Evolutionary conservation across 768 basidiomycete species (phyloP), one percentile per base, ranked within the genome.

Genomic region (Trametes cubensis): DNA sequence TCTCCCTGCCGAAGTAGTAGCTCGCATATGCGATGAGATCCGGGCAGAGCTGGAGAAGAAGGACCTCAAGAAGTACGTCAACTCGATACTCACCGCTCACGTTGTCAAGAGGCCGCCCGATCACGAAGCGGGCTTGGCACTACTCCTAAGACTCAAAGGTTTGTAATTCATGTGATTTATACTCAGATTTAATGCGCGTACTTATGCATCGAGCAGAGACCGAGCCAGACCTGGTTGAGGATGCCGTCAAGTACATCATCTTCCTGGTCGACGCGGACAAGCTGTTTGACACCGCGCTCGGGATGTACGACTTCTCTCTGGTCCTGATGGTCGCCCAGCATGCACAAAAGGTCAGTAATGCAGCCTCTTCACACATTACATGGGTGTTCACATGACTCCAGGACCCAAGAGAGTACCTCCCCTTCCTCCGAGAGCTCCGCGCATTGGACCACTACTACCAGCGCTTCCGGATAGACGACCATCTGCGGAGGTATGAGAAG

Each of bases 401-500:
- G 96, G 97, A 99, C 74, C 97, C 97, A 6, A 83, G 95, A 67
- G 97, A 99, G 72, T 99, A 99, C 70, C 85, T 99, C 0, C 97
- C 97, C 0, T 98, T 99, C 85, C 81, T 99, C 34, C 86, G 94
- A 10, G 93, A 96, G 66, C 81, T 99, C 8, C 85, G 92, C 20
- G 82, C 88, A 0, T 75, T 94, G 67, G 90, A 94, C 47, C 84
- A 83, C 60, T 82, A 85, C 70, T 92, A 96, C 69, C 95, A 98
- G 67, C 78, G 85, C 47, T 97, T 92, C 78, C 84, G 84, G 66
- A 98, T 99, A 60, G 95, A 99, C 70, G 94, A 98, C 69, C 87
- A 98, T 72, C 82, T 98, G 42, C 86, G 85, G 71, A 84, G 92
- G 34, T 76, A 90, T 66, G 79, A 81, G 51, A 89, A 82, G 57